A percentile compares a stretch with the other conserved stretches of the same genome.
Evolutionary conservation across 164 flowering plant genomes (phyloP).

Genomic region (Kalanchoe fedtschenkoi): DNA sequence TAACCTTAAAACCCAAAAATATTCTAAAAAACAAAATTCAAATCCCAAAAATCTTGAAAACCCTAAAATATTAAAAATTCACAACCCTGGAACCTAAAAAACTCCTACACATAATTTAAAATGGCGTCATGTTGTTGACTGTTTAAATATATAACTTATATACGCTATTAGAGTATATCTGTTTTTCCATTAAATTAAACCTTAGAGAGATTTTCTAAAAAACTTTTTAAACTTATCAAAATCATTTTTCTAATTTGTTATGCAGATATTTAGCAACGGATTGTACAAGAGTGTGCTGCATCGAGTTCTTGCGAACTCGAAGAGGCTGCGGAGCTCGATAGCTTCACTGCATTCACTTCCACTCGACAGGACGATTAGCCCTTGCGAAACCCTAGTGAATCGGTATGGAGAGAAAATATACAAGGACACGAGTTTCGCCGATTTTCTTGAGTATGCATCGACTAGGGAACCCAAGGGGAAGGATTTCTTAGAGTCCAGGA

Average conservation of each 20-base stretch:
- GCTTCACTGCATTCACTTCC: neutral
- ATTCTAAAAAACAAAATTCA: too few species aligned
- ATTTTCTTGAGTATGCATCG: neutral
- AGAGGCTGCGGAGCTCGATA: neutral
- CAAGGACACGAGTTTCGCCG: neutral
- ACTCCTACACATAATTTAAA: too few species aligned
- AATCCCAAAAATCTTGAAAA: too few species aligned
- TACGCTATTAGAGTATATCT: too few species aligned
- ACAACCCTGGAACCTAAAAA: too few species aligned
- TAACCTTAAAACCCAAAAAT: too few species aligned
- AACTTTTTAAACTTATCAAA: too few species aligned
- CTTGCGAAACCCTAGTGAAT: neutral
- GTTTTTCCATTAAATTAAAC: too few species aligned
- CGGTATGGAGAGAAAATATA: neutral
- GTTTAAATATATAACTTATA: too few species aligned
- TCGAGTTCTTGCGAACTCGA: neutral
- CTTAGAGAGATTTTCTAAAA: too few species aligned
- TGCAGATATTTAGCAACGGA: neutral
- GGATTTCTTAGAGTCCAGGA: constrained; percentile 1
- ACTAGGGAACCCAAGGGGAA: neutral
- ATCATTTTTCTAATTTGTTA: neutral
- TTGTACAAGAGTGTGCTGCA: constrained; percentile 1
- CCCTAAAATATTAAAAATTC: too few species aligned
- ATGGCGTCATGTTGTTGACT: too few species aligned
- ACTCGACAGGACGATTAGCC: neutral